Evolutionary conservation across 2,329 filamentous ascomycete species (phyloP), one percentile per base, ranked within the genome.

Genomic region (Sarocladium strictum): DNA sequence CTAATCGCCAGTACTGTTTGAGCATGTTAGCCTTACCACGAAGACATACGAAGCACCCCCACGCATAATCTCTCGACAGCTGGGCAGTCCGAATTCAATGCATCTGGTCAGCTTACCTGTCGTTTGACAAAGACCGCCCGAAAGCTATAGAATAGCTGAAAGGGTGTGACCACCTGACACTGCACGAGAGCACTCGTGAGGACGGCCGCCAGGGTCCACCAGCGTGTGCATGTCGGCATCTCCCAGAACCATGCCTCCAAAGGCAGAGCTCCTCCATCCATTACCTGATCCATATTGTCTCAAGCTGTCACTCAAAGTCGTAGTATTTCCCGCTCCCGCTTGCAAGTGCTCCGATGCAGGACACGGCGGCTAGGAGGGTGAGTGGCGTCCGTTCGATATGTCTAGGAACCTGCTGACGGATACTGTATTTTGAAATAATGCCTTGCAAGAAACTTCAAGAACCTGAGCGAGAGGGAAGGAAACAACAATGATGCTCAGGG

Each of bases 231-330:
- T 24, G 94, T 84, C 3, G 94, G 94, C 88, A 97, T 97, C 71
- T 99, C 94, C 80, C 90, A 97, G 72, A 97, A 97, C 94, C 94
- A 99, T 62, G 93, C 87, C 72, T 97, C 94, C 7, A 99, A 80
- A 40, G 93, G 94, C 65, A 96, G 76, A 54, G 79, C 76, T 56
- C 79, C 82, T 61, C 78, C 81, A 56, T 81, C 80, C 67, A 83
- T 77, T 64, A 81, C 76, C 63, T 80, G 78, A 61, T 83, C 79
- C 80, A 83, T 83, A 58, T 19, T 32, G 11, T 17, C 4, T 17
- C 14, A n/a, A 15, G 7, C 23, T 27, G 4, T 7, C 3, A n/a
- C 7, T 47, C 5, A 27, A 24, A 10, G n/a, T 17, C 12, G 10
- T 27, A 5, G 29, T 51, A 17, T 33, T 29, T 27, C 17, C 6